Evolutionary conservation across 306 rosid species (phyloP), one percentile per base, ranked within the genome.

Genomic region (Potentilla sterilis): DNA sequence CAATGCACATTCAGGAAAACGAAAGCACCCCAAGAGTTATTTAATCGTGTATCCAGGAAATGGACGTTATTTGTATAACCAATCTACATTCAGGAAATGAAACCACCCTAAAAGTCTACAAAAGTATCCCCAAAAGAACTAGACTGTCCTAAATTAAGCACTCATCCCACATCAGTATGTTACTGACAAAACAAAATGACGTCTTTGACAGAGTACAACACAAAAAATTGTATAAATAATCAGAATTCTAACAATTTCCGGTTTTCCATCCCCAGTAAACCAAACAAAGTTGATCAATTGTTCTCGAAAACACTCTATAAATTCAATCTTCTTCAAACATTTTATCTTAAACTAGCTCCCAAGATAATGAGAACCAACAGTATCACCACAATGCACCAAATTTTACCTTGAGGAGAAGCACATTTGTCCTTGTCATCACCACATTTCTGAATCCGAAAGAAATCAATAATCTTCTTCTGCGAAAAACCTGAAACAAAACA

Each of bases 401-500:
- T 42, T 74, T 79, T 78, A 92, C 97, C 93, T 79, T 59, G 96
- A 67, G 82, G 67, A 67, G 90, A 73, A 9, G 80, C 46, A 52
- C 63, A 73, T 16, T 74, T 74, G 67, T 52, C 73, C 10, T 70
- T 67, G 22, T 5, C 63, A 47, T 69, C 82, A 51, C 57, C 55
- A 54, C 83, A 49, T 79, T 84, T 83, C 83, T 79, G 83, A 85
- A 92, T 86, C 82, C 93, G 82, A 57, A 92, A 90, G 80, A 92
- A 92, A 87, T 92, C 88, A 11, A 85, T 69, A 42, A 92, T 83
- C 85, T 80, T 92, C 81, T 77, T 90, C 86, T 90, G 96, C 22
- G 97, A 84, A 44, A 92, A 81, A 78, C 88, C 97, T 92, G 63
- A 59, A 59, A 55, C 69, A 51, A 57, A 35, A n/a, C 40, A n/a